Conservation (phyloP, 1,139 yeast genomes). For the Candida glucosophila region DNA sequence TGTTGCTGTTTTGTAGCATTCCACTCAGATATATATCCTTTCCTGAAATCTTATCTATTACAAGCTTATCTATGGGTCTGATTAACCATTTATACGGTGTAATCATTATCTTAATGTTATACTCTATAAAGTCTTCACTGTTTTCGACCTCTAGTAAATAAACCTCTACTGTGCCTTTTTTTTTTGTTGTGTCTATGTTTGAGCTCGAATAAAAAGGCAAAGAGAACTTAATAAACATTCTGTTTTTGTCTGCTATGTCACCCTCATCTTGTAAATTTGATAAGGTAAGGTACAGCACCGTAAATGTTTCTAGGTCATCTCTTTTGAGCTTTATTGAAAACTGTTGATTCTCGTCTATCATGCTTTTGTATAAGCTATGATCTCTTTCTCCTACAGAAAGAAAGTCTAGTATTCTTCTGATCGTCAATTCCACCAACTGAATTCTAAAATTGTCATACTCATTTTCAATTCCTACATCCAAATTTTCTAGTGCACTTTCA, state of each 20-base stretch:
- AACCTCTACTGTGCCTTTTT: conserved; percentile 27
- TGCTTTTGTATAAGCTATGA: conserved; percentile 7
- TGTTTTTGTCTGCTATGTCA: conserved; percentile 6
- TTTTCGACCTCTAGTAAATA: conserved; percentile 20
- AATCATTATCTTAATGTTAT: conserved; percentile 19
- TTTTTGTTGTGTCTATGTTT: conserved; percentile 9
- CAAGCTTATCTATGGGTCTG: too few relatives aligned
- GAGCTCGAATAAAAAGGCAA: conserved; percentile 20
- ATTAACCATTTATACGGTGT: conserved; percentile 18
- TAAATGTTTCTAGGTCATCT: conserved; percentile 24
- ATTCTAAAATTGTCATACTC: conserved; percentile 27
- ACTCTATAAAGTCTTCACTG: conserved; percentile 8
- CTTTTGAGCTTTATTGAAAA: conserved; percentile 16
- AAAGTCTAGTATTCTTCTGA: conserved; percentile 15
- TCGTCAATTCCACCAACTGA: conserved; percentile 21
- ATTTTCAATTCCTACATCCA: conserved; percentile 27
- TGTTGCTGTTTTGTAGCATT: too few relatives aligned
- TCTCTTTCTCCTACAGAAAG: conserved; percentile 3
- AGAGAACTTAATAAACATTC: conserved; percentile 23
- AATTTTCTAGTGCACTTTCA: conserved; percentile 22
- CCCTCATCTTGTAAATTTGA: conserved; percentile 4
- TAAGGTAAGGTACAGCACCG: conserved; percentile 8
- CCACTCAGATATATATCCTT: too few relatives aligned
- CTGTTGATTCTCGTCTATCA: conserved; percentile 23
- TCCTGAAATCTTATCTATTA: too few relatives aligned